These are phyloP conservation scores for Blastomyces gilchristii DNA, from an alignment of 2,329 filamentous ascomycete genomes.

Conservation along the genomic window DNA sequence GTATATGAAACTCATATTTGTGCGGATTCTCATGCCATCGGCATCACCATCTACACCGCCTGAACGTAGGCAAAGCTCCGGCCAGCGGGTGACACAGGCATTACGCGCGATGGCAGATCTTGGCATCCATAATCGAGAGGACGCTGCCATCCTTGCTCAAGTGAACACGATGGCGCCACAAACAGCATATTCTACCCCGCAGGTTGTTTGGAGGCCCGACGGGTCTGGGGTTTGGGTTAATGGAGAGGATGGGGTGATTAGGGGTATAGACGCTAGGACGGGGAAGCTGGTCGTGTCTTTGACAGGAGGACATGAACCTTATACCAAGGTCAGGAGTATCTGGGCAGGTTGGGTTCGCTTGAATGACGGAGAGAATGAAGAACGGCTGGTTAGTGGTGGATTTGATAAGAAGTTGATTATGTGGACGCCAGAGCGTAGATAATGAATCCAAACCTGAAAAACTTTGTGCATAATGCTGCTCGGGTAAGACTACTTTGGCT, in stretches of 20 bases:
- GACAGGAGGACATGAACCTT: conserved; percentile 43
- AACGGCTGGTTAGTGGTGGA: conserved; percentile 52
- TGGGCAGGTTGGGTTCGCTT: conserved; percentile 42
- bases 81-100: conserved; percentile 35
- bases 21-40: conserved; percentile 45
- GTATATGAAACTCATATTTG: conserved; percentile 53
- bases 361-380: conserved; percentile 28
- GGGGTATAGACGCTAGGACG: conserved; percentile 49
- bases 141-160: conserved; percentile 50
- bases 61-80: not conserved
- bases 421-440: conserved; percentile 36
- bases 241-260: conserved; percentile 52
- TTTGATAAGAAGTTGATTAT: conserved; percentile 54
- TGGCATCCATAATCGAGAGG: conserved; percentile 33
- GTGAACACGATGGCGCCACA: conserved; percentile 53
- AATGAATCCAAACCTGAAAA: not conserved
- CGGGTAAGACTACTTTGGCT: not conserved
- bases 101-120: conserved; percentile 41
- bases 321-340: conserved; percentile 49
- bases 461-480: not conserved
- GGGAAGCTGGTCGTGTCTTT: conserved; percentile 47
- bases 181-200: conserved; percentile 53
- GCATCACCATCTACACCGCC: not conserved
- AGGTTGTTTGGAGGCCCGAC: conserved; percentile 51
- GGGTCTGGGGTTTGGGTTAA: conserved; percentile 55